Conservation (phyloP, 495 filamentous ascomycete species). For the Achaetomiella virescens region DNA sequence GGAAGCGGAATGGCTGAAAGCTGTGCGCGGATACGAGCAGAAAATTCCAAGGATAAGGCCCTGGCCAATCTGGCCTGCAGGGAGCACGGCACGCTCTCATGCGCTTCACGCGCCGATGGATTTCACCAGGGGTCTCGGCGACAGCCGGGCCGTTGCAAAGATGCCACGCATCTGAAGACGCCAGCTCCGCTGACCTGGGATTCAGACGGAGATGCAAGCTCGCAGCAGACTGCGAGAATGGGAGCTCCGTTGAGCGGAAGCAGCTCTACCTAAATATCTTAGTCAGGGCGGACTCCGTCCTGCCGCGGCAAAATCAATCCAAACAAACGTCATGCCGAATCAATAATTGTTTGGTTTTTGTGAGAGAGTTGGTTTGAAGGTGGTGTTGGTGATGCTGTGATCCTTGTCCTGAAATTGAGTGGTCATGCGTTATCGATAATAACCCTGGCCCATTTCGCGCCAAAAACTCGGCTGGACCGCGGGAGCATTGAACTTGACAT, state of each 20-base stretch:
- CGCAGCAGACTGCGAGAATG: no score
- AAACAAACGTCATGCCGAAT: constrained; percentile 6
- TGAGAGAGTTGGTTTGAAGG: background rate
- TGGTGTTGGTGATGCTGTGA: background rate
- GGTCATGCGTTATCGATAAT: constrained; percentile 38
- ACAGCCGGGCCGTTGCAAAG: background rate
- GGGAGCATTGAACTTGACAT: constrained; percentile 13
- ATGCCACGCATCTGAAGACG: no score
- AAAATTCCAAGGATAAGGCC: background rate
- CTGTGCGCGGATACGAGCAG: background rate
- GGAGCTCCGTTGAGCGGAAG: no score
- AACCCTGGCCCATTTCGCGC: constrained; percentile 13
- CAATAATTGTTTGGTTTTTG: background rate
- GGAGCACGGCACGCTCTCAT: background rate
- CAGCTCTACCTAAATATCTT: background rate
- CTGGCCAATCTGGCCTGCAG: background rate
- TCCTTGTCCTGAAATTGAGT: no score
- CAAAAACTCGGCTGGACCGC: constrained; percentile 21
- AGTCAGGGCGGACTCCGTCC: background rate
- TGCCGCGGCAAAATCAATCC: background rate
- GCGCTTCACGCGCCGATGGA: background rate
- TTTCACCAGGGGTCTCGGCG: background rate
- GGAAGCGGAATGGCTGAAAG: constrained; percentile 21
- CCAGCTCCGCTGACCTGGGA: no score
- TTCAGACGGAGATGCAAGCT: no score